Percentiles rank a stretch among this genome's conserved stretches.
phyloP scores from a whole-genome alignment of 2,329 filamentous ascomycete species.

The Ramularia endophylla region DNA sequence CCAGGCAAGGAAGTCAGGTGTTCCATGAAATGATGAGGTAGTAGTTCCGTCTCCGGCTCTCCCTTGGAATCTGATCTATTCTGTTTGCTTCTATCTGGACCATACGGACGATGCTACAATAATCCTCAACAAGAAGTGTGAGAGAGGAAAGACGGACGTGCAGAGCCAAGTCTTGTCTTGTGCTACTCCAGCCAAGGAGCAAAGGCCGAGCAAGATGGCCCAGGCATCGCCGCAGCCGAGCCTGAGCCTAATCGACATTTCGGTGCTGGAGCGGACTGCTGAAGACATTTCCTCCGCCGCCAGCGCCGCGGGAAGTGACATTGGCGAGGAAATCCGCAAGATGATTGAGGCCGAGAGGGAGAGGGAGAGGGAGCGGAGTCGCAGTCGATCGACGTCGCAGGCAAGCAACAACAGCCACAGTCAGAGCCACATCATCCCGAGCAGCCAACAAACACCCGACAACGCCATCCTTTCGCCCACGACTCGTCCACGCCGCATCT shows the following conservation, averaged over 20 bases:
- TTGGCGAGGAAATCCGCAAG: slow-evolving; percentile 70
- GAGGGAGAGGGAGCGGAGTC: slow-evolving; percentile 19
- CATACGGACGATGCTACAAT: too few relatives aligned
- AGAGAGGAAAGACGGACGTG: too few relatives aligned
- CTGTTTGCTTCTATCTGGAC: too few relatives aligned
- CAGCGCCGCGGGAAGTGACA: slow-evolving; percentile 51
- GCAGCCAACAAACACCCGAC: background rate
- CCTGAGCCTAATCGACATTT: slow-evolving; percentile 47
- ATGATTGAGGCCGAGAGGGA: slow-evolving; percentile 50
- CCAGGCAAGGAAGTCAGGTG: too few relatives aligned
- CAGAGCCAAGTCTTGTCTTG: too few relatives aligned
- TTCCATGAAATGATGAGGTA: too few relatives aligned
- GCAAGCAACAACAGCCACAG: slow-evolving; percentile 7
- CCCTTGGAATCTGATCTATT: too few relatives aligned
- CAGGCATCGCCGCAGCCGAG: too few relatives aligned
- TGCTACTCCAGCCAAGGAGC: too few relatives aligned
- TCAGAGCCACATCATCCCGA: slow-evolving; percentile 5
- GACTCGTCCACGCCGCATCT: slow-evolving; percentile 1
- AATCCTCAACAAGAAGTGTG: too few relatives aligned
- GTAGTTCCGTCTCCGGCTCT: too few relatives aligned
- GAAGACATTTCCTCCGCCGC: slow-evolving; percentile 63
- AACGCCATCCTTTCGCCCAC: slow-evolving; percentile 32
- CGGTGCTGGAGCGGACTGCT: slow-evolving; percentile 67
- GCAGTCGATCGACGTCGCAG: slow-evolving; percentile 12
- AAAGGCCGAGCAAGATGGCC: background rate